Evolutionary conservation across 2,329 filamentous ascomycete genomes (phyloP).

Genomic region (Pezicula rhizophila): DNA sequence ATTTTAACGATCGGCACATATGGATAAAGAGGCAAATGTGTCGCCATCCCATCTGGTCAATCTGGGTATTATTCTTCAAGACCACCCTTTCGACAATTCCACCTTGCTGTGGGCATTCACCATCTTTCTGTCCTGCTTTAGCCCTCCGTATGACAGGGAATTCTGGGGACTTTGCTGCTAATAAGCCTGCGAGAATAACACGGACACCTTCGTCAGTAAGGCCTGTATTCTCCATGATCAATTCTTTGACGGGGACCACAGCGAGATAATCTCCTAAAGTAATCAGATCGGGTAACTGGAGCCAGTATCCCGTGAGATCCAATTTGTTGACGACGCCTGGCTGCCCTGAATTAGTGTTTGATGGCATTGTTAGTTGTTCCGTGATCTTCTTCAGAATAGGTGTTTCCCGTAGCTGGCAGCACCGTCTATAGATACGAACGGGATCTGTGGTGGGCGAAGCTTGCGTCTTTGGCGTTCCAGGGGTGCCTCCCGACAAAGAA

Average conservation of each 20-base stretch:
- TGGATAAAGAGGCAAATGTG: slow-evolving; percentile 86
- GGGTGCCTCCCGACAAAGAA: slow-evolving; percentile 33
- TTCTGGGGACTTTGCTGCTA: slow-evolving; percentile 69
- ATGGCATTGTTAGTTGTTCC: slow-evolving; percentile 71
- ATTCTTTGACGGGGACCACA: slow-evolving; percentile 81
- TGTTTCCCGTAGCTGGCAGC: slow-evolving; percentile 89
- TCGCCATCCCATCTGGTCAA: slow-evolving; percentile 84
- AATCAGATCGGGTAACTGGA: slow-evolving; percentile 76
- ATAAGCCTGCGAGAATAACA: slow-evolving; percentile 76
- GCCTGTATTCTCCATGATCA: slow-evolving; percentile 82
- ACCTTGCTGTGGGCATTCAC: slow-evolving; percentile 30
- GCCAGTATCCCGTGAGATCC: slow-evolving; percentile 76
- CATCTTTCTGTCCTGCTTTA: slow-evolving; percentile 16
- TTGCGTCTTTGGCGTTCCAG: slow-evolving; percentile 44
- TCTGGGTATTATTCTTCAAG: slow-evolving; percentile 81
- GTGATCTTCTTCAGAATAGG: slow-evolving; percentile 88
- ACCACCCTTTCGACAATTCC: slow-evolving; percentile 83
- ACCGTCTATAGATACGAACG: slow-evolving; percentile 85
- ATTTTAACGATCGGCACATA: slow-evolving; percentile 80
- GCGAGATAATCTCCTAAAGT: slow-evolving; percentile 92
- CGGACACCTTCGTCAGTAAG: slow-evolving; percentile 81
- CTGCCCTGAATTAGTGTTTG: slow-evolving; percentile 55
- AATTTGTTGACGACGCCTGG: slow-evolving; percentile 76
- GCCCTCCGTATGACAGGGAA: slow-evolving; percentile 32
- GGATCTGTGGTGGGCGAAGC: slow-evolving; percentile 81